Conservation (phyloP, 129 eudicot genomes). For the Chrysanthemum seticuspe region DNA sequence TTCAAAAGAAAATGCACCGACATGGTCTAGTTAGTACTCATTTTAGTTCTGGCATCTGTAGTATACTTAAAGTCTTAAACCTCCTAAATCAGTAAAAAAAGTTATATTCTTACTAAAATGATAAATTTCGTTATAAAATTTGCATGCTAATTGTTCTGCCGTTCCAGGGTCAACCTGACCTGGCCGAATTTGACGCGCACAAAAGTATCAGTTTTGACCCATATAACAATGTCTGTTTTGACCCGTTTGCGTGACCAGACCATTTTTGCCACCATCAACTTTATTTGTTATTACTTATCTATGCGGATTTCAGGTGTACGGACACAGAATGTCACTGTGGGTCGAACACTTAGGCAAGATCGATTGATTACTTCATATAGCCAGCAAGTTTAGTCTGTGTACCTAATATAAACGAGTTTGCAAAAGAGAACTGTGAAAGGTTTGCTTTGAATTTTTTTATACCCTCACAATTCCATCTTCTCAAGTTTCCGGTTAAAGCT, state of each 20-base stretch:
- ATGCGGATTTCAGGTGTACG: slow-evolving; percentile 40
- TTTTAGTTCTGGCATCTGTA: neutral
- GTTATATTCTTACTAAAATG: too few relatives aligned
- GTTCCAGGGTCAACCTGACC: too few relatives aligned
- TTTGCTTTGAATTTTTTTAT: slow-evolving; percentile 29
- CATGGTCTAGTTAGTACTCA: slow-evolving; percentile 48
- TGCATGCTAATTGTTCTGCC: too few relatives aligned
- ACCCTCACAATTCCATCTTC: slow-evolving; percentile 53
- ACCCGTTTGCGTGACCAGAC: too few relatives aligned
- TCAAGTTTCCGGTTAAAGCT: slow-evolving; percentile 45
- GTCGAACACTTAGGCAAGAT: slow-evolving; percentile 58
- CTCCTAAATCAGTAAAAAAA: too few relatives aligned
- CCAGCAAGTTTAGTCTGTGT: slow-evolving; percentile 47
- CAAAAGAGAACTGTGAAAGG: slow-evolving; percentile 56
- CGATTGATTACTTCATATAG: slow-evolving; percentile 44
- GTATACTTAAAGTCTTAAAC: too few relatives aligned
- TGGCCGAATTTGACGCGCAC: too few relatives aligned
- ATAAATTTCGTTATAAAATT: too few relatives aligned
- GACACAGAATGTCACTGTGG: slow-evolving; percentile 72
- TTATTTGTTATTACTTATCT: neutral
- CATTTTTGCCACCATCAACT: neutral
- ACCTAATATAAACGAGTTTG: slow-evolving; percentile 42
- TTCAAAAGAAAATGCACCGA: slow-evolving; percentile 40
- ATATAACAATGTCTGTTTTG: too few relatives aligned
- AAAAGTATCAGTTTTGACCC: too few relatives aligned